Evolutionary conservation across 2,329 filamentous ascomycete species (phyloP), one percentile per base, ranked within the genome.

Genomic region (Fusarium nygamai): DNA sequence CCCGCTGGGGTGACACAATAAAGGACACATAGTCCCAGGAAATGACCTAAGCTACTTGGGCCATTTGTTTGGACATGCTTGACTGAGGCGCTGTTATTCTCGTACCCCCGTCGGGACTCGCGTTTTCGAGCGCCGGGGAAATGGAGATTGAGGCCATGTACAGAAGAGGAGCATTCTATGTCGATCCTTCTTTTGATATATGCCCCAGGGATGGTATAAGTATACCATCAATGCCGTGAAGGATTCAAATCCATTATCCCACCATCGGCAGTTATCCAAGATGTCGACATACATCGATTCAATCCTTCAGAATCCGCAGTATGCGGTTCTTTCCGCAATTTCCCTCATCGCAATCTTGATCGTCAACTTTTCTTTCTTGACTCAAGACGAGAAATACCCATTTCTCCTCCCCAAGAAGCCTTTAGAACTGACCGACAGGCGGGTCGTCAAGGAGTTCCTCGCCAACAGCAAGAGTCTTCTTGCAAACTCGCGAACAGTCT

Each of bases 11-110:
- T 33, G 33, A 22, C 50, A 38, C 0, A 38, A 54, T 12, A 1
- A 5, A 6, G 0, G 0, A 9, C 1, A 3, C 13, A 27, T 0
- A 16, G 3, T 0, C 3, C 4, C n/a, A 20, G 3, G 8, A 3
- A 33, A 8, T 20, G 2, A 1, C 16, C 0, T 5, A 7, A 0
- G 6, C 0, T 20, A 10, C 11, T 10, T 11, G 19, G 7, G 8
- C 7, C 14, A 14, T 10, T 29, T 19, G 1, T 39, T 56, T 10
- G 14, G 24, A 2, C 20, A n/a, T 3, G 4, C 8, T 56, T 1
- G 3, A 3, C 34, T 29, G 9, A 3, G 20, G 6, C 11, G 11
- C 34, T 7, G 4, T 29, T 19, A 29, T 54, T 54, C 1, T 20
- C 4, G 11, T 14, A 13, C 20, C 24, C 6, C 10, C 8, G 20